phyloP scores from a whole-genome alignment of 2,329 filamentous ascomycete genomes.

The Pyricularia sp. region DNA sequence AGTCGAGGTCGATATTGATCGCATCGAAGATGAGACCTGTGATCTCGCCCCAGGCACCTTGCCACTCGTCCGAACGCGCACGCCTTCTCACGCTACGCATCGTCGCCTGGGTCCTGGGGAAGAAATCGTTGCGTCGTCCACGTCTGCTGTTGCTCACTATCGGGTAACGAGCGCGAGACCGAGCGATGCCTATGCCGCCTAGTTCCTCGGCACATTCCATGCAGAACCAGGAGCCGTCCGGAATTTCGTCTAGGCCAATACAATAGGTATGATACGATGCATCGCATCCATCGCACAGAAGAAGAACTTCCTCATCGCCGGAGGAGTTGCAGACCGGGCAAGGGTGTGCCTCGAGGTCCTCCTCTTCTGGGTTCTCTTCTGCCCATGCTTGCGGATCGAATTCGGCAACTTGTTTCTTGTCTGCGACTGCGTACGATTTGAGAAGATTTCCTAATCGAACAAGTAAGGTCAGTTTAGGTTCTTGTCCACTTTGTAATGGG shows the following conservation, averaged over 20 bases:
- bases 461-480: constrained; percentile 14
- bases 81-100: constrained; percentile 46
- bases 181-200: background rate
- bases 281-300: constrained; percentile 89
- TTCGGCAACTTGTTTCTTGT: constrained; percentile 84
- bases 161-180: background rate
- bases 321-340: constrained; percentile 78
- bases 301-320: constrained; percentile 74
- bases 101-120: constrained; percentile 47
- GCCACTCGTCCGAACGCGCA: constrained; percentile 76
- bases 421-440: constrained; percentile 58
- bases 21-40: constrained; percentile 54
- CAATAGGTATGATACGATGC: constrained; percentile 87
- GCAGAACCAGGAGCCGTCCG: constrained; percentile 81
- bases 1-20: constrained; percentile 70
- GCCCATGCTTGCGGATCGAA: constrained; percentile 69
- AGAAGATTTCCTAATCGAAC: constrained; percentile 39
- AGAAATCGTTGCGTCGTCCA: constrained; percentile 23
- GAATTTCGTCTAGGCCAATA: constrained; percentile 70
- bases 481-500: constrained; percentile 2
- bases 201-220: constrained; percentile 55
- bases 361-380: constrained; percentile 63
- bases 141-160: constrained; percentile 7
- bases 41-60: constrained; percentile 69
- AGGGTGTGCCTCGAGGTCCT: constrained; percentile 61